Evolutionary conservation across 192 early-diverging fungal genomes (phyloP).

Genomic region (Paraglomus occultum): DNA sequence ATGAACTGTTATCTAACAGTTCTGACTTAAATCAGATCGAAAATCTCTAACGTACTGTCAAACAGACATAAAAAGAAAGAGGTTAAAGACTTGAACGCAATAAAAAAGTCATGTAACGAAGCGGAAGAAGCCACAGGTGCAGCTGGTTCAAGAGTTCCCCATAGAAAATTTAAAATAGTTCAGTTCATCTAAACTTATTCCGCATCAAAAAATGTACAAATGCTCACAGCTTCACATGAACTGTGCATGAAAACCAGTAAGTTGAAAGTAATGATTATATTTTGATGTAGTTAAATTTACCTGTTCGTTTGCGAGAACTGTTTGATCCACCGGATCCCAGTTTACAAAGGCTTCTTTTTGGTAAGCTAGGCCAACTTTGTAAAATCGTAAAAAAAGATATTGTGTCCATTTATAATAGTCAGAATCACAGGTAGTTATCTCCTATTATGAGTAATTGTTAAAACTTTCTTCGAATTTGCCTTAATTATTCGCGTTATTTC

Average conservation of each 20-base stretch:
- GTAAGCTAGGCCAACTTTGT: slow-evolving; percentile 77
- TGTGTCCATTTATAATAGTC: slow-evolving; percentile 96
- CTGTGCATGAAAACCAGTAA: too few relatives aligned
- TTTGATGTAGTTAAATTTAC: slow-evolving; percentile 32
- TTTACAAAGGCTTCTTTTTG: slow-evolving; percentile 90
- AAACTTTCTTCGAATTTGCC: not conserved
- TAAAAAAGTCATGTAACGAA: too few relatives aligned
- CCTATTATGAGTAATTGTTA: slow-evolving; percentile 42
- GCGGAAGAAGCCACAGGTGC: too few relatives aligned
- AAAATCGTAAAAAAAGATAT: slow-evolving; percentile 77
- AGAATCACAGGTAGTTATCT: slow-evolving; percentile 83
- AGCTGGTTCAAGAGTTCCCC: too few relatives aligned
- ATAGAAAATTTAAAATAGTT: too few relatives aligned
- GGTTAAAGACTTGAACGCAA: too few relatives aligned
- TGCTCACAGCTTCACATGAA: slow-evolving; percentile 14
- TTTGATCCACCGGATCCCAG: slow-evolving; percentile 97
- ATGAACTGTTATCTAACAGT: too few relatives aligned
- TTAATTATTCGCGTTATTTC: slow-evolving; percentile 2
- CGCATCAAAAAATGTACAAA: not conserved
- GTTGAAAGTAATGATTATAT: not conserved
- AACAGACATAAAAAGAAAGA: too few relatives aligned
- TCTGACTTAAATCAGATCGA: too few relatives aligned
- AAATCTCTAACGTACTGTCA: too few relatives aligned
- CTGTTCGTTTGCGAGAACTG: slow-evolving; percentile 95
- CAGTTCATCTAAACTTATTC: too few relatives aligned